Percentiles rank a stretch among this genome's conserved stretches.
Conservation (phyloP, 805 yeast genomes). For the Yamadazyma insecticola region DNA sequence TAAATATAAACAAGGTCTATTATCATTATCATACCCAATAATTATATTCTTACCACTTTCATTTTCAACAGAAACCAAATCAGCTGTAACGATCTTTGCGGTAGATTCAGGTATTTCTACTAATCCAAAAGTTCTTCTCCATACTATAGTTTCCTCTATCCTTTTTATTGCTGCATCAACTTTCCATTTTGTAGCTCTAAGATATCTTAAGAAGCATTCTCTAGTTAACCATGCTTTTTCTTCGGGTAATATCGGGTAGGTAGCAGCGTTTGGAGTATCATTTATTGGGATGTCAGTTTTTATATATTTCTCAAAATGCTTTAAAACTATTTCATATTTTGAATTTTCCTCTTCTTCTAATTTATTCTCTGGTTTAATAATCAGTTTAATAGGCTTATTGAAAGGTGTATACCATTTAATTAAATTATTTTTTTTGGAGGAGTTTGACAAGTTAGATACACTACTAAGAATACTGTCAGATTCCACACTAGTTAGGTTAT, state of each 20-base stretch:
- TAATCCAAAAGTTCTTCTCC: slow-evolving; percentile 55
- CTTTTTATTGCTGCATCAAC: slow-evolving; percentile 38
- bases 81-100: slow-evolving; percentile 32
- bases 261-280: slow-evolving; percentile 17
- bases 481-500: too few relatives aligned
- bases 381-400: slow-evolving; percentile 33
- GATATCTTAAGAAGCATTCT: slow-evolving; percentile 49
- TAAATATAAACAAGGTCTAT: slow-evolving; percentile 50
- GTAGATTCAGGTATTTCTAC: slow-evolving; percentile 25
- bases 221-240: slow-evolving; percentile 45
- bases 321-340: slow-evolving; percentile 25
- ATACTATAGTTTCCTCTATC: slow-evolving; percentile 42
- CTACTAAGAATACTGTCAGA: background rate
- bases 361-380: slow-evolving; percentile 25
- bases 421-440: slow-evolving; percentile 12
- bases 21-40: slow-evolving; percentile 50
- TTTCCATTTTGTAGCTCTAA: slow-evolving; percentile 52
- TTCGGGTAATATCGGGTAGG: slow-evolving; percentile 22
- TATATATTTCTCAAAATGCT: slow-evolving; percentile 24
- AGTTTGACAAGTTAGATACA: background rate
- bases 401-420: slow-evolving; percentile 37
- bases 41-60: slow-evolving; percentile 51
- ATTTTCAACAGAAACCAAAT: slow-evolving; percentile 44
- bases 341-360: slow-evolving; percentile 25
- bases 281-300: slow-evolving; percentile 24